Evolutionary conservation across 192 early-diverging fungal species (phyloP), one percentile per base, ranked within the genome.

Genomic region (Podila horticola): DNA sequence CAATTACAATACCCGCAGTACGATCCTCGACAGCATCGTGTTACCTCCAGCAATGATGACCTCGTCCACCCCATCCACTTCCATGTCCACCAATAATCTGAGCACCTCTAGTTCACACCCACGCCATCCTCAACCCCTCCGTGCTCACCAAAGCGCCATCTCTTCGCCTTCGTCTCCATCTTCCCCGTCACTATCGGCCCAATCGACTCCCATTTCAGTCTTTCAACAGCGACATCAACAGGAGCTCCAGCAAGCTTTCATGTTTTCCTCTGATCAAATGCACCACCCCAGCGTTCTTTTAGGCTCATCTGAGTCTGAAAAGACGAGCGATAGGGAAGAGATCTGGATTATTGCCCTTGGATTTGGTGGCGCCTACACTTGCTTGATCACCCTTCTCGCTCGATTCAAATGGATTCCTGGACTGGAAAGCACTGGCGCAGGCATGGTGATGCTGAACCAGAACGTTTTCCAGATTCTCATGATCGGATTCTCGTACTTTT

Each of bases 381-480:
- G 66, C 51, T 30, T 84, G 8, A 34, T 84, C 11, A 66, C 72
- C 11, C 65, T 74, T 5, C 50, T 83, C 19, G 64, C 67, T 3
- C 66, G 72, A 17, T 74, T 84, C 68, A 72, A 72, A 57, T 74
- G 71, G 55, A 66, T 79, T 26, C 73, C 64, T 6, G 68, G 60
- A 72, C 57, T 84, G 48, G 76, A 79, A 33, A 67, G 60, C 30
- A 79, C 74, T 7, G 72, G 70, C 7, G 71, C 74, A 0, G 68
- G 75, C 17, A 71, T 79, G 72, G 75, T 79, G 41, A 77, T 74
- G 75, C 38, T 77, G 70, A 75, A 67, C 62, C 84, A 85, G 48
- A 75, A 69, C 58, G 52, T 75, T 1, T 87, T 83, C 30, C 85
- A 86, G 41, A 12, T 69, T 15, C 49, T 74, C 28, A 65, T 85